Conservation (phyloP, 176 grass and related monocot genomes). For the Thalia dealbata region DNA sequence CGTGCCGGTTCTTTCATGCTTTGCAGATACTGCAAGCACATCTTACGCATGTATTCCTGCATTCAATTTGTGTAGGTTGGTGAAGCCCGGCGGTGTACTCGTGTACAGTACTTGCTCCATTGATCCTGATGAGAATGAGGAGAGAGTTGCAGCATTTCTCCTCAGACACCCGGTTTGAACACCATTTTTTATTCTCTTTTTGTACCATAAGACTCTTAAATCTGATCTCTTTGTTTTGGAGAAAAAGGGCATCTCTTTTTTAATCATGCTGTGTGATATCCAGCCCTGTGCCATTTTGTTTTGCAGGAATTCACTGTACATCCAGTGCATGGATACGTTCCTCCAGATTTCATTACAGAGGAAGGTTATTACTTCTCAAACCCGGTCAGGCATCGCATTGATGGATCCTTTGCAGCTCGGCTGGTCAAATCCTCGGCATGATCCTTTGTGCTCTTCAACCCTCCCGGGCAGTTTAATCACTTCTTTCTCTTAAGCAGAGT, state of each 20-base stretch:
- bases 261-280: not conserved
- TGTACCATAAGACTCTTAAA: not conserved
- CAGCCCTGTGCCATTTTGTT: not conserved
- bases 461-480: not conserved
- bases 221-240: not conserved
- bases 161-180: conserved; percentile 52
- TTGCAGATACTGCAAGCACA: not conserved
- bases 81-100: conserved; percentile 78
- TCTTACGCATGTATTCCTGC: not conserved
- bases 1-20: not conserved
- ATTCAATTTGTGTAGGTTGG: conserved; percentile 42
- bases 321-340: conserved; percentile 50
- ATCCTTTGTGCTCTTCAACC: not conserved
- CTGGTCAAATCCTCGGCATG: conserved; percentile 32
- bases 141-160: conserved; percentile 67
- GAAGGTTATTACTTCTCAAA: conserved; percentile 82
- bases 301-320: conserved; percentile 48
- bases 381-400: conserved; percentile 74
- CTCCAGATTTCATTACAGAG: conserved; percentile 60
- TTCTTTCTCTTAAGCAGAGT: not conserved
- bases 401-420: conserved; percentile 85
- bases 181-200: not conserved
- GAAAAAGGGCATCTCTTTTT: not conserved
- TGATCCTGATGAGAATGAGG: conserved; percentile 78
- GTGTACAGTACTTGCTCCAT: conserved; percentile 95